A percentile compares a stretch with the other conserved stretches of the same genome.
Evolutionary conservation across 2,329 filamentous ascomycete genomes (phyloP).

Genomic region (Talaromyces verruculosus): DNA sequence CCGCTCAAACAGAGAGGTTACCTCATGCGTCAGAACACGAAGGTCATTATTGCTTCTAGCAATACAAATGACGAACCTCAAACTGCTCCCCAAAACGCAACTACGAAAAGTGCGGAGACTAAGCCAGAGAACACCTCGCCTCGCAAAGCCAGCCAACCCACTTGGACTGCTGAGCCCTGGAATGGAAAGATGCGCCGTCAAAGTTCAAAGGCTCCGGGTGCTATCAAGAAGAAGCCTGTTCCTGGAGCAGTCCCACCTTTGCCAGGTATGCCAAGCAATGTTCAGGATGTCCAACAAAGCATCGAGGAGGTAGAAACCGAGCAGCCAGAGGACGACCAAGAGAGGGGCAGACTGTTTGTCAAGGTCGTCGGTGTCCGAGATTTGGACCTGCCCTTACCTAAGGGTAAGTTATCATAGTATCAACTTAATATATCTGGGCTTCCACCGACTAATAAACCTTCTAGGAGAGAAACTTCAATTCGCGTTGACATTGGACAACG

Average conservation of each 20-base stretch:
- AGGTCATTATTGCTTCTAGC: conserved; percentile 87
- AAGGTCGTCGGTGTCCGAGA: conserved; percentile 99
- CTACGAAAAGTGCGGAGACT: conserved; percentile 44
- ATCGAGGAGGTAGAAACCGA: conserved; percentile 68
- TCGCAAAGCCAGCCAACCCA: conserved; percentile 79
- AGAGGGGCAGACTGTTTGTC: conserved; percentile 89
- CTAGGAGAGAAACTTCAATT: conserved; percentile 88
- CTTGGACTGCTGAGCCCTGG: conserved; percentile 97
- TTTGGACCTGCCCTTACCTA: conserved; percentile 84
- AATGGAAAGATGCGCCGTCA: conserved; percentile 74
- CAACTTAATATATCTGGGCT: not conserved
- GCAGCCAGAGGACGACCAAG: conserved; percentile 72
- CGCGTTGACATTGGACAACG: conserved; percentile 95
- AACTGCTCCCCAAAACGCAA: conserved; percentile 27
- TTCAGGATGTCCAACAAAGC: conserved; percentile 60
- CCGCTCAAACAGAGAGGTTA: conserved; percentile 80
- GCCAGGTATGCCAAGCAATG: conserved; percentile 83
- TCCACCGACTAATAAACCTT: not conserved
- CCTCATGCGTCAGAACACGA: conserved; percentile 97
- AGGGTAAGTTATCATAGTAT: conserved; percentile 63
- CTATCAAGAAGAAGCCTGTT: conserved; percentile 60
- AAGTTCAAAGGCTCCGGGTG: conserved; percentile 59
- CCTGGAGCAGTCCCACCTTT: conserved; percentile 74
- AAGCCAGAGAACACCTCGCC: conserved; percentile 68
- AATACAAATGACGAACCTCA: conserved; percentile 59